phyloP scores from a whole-genome alignment of 129 eudicot species.

The sunflower (Helianthus annuus) region DNA sequence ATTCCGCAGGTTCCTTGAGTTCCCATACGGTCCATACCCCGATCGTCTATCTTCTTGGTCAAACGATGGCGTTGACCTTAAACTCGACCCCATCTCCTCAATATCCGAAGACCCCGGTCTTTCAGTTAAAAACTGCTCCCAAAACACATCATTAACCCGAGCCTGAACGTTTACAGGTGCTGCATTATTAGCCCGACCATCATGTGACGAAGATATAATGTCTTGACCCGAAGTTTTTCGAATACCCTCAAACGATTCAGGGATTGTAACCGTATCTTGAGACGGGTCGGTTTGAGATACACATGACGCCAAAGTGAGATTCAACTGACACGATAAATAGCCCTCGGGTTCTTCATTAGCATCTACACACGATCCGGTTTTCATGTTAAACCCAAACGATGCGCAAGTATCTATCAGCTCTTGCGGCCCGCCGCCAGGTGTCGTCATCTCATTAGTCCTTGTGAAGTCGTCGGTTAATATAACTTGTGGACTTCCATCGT shows the following conservation, averaged over 20 bases:
- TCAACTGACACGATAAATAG: constrained; percentile 62
- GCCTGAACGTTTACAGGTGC: constrained; percentile 38
- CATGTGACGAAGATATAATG: constrained; percentile 36
- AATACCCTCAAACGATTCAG: constrained; percentile 37
- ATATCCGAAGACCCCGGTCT: constrained; percentile 75
- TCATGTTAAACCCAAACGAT: constrained; percentile 62
- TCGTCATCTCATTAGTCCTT: constrained; percentile 22
- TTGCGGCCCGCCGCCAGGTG: constrained; percentile 35
- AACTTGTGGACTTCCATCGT: constrained; percentile 53
- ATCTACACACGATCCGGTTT: constrained; percentile 36
- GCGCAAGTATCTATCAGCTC: constrained; percentile 83
- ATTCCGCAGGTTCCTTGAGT: constrained; percentile 49
- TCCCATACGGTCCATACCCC: constrained; percentile 27
- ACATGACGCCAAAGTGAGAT: constrained; percentile 80
- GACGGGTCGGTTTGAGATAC: constrained; percentile 42
- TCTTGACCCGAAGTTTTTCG: constrained; percentile 26
- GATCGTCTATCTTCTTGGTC: constrained; percentile 59
- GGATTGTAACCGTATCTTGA: constrained; percentile 37
- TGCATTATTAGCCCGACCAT: constrained; percentile 32
- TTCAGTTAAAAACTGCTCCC: constrained; percentile 97
- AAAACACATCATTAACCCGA: constrained; percentile 76
- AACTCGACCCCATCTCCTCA: constrained; percentile 65
- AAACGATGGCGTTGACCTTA: constrained; percentile 44
- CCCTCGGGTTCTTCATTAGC: constrained; percentile 66
- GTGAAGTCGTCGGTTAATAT: constrained; percentile 37